Evolutionary conservation across 176 grass and related monocot genomes (phyloP).

Genomic region (Urochloa ruziziensis): DNA sequence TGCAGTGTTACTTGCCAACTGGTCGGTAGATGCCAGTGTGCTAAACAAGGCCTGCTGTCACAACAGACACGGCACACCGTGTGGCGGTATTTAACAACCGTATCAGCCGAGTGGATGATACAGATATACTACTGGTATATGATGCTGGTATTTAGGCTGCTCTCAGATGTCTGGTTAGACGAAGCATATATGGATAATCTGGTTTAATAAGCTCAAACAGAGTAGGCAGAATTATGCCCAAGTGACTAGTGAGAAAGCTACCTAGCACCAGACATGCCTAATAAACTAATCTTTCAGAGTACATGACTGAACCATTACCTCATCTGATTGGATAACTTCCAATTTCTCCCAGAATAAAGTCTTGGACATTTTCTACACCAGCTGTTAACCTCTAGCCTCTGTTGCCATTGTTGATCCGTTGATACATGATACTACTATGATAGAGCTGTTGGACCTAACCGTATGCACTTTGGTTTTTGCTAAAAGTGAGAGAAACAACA

Average conservation of each 20-base stretch:
- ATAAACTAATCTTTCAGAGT: not conserved
- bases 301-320: conserved; percentile 9
- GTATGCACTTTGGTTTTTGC: not conserved
- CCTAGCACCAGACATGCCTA: conserved; percentile 26
- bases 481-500: conserved; percentile 9
- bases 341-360: conserved; percentile 5
- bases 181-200: not conserved
- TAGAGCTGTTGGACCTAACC: conserved; percentile 39
- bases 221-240: conserved; percentile 1
- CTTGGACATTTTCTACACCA: conserved; percentile 9
- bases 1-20: conserved; percentile 33
- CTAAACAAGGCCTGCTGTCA: conserved; percentile 34
- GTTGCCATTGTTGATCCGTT: not conserved
- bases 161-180: conserved; percentile 13
- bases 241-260: conserved; percentile 34
- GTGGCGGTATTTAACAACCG: conserved; percentile 45
- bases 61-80: conserved; percentile 23
- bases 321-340: conserved; percentile 10
- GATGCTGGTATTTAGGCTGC: not conserved
- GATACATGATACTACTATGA: not conserved
- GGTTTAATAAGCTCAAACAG: conserved; percentile 13
- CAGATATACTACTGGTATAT: not conserved
- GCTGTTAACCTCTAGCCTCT: not conserved
- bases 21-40: conserved; percentile 33
- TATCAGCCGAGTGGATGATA: conserved; percentile 14